Percentiles rank a stretch among this genome's conserved stretches.
phyloP scores from a whole-genome alignment of 2,329 filamentous ascomycete genomes.

The Stagonosporopsis cucurbitacearum region DNA sequence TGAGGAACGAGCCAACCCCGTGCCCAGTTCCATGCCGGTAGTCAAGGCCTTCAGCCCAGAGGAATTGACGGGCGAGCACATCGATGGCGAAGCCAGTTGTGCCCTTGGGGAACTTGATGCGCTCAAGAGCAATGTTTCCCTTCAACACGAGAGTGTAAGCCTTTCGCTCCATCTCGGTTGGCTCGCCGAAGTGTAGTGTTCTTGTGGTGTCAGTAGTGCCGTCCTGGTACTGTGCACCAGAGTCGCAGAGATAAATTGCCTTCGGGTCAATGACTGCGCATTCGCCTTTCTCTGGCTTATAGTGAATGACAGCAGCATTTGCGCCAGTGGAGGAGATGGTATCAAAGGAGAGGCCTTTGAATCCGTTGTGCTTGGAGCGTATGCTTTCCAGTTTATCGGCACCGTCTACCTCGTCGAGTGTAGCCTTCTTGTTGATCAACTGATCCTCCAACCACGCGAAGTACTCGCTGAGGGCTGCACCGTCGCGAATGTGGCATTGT shows the following conservation, averaged over 20 bases:
- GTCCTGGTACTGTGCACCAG: slow-evolving; percentile 93
- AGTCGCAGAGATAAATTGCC: slow-evolving; percentile 93
- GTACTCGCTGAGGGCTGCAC: slow-evolving; percentile 86
- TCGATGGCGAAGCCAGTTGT: slow-evolving; percentile 94
- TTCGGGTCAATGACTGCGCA: slow-evolving; percentile 85
- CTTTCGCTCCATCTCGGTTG: slow-evolving; percentile 81
- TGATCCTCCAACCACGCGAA: slow-evolving; percentile 97
- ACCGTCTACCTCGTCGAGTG: slow-evolving; percentile 86
- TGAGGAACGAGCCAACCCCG: slow-evolving; percentile 91
- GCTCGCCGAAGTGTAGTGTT: slow-evolving; percentile 88
- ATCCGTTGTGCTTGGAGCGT: slow-evolving; percentile 73
- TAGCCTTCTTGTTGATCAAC: slow-evolving; percentile 73
- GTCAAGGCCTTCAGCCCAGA: slow-evolving; percentile 93
- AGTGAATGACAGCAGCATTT: slow-evolving; percentile 95
- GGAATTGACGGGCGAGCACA: slow-evolving; percentile 82
- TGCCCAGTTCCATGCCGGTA: slow-evolving; percentile 97
- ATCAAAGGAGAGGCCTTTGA: slow-evolving; percentile 89
- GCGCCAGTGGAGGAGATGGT: slow-evolving; percentile 95
- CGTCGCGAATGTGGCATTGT: slow-evolving; percentile 90
- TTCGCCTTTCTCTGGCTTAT: slow-evolving; percentile 80
- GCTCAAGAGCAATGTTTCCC: slow-evolving; percentile 87
- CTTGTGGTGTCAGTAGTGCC: slow-evolving; percentile 96
- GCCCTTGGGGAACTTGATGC: slow-evolving; percentile 89
- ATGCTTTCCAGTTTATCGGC: slow-evolving; percentile 87
- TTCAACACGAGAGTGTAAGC: slow-evolving; percentile 95